phyloP scores from a whole-genome alignment of 2,329 filamentous ascomycete genomes.

The Colletotrichum filicis region DNA sequence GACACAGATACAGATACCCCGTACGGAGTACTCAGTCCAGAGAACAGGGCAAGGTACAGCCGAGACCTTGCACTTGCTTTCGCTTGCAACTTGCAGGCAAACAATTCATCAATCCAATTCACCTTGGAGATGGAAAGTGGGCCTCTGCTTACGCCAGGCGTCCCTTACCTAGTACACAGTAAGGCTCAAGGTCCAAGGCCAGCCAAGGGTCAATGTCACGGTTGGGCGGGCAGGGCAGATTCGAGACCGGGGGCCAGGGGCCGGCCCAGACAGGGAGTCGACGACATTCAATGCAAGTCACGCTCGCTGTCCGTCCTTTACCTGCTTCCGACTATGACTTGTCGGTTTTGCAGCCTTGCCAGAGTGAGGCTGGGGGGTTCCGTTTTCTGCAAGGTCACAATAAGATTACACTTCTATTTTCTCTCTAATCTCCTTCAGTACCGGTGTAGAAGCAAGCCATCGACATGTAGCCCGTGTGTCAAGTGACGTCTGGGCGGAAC shows the following conservation, averaged over 20 bases:
- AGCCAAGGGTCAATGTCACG: background rate
- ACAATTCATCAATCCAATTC: slow-evolving; percentile 1
- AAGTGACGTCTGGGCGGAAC: slow-evolving; percentile 18
- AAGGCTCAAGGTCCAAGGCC: background rate
- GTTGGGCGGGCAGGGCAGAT: background rate
- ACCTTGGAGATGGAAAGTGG: background rate
- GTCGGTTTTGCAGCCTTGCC: background rate
- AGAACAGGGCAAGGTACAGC: background rate
- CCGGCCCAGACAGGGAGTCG: background rate
- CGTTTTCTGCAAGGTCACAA: background rate
- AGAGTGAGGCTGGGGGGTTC: background rate
- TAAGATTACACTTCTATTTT: slow-evolving; percentile 27
- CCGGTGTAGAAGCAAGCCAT: slow-evolving; percentile 3
- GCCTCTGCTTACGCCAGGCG: background rate
- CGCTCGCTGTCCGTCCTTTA: background rate
- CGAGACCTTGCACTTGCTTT: background rate
- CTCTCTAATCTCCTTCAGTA: slow-evolving; percentile 3
- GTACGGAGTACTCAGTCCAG: background rate
- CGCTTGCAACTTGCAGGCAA: background rate
- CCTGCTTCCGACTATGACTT: background rate
- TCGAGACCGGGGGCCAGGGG: background rate
- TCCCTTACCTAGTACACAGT: background rate
- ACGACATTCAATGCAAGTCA: background rate
- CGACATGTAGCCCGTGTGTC: slow-evolving; percentile 10
- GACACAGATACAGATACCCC: background rate